phyloP scores from a whole-genome alignment of 2,329 filamentous ascomycete genomes.

The Trichoderma sp. region DNA sequence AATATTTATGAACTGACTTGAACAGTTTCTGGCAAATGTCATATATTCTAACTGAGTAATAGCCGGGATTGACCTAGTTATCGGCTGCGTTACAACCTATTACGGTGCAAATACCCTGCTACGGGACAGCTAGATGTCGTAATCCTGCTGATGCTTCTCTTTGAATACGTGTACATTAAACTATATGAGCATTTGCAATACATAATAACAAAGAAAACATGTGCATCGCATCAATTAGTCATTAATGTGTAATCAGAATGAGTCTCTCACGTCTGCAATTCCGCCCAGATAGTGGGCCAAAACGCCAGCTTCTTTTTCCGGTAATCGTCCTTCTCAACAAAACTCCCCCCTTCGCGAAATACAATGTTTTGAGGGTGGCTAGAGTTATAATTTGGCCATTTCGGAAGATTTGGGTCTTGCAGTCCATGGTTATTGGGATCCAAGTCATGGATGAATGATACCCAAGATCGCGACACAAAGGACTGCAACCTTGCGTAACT shows the following conservation, averaged over 20 bases:
- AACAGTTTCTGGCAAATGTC: too few relatives aligned
- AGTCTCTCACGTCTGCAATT: constrained; percentile 1
- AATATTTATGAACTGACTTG: neutral
- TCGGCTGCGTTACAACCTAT: neutral
- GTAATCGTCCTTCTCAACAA: constrained; percentile 8
- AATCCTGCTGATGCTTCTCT: neutral
- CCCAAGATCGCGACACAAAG: constrained; percentile 12
- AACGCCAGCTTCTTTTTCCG: constrained; percentile 2
- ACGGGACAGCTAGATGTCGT: neutral
- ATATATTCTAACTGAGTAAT: too few relatives aligned
- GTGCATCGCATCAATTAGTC: neutral
- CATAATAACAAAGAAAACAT: neutral
- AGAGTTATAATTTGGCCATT: constrained; percentile 4
- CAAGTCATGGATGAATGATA: constrained; percentile 6
- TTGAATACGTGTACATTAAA: neutral
- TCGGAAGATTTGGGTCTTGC: constrained; percentile 1
- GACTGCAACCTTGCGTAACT: neutral
- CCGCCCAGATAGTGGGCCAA: constrained; percentile 5
- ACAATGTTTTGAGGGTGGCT: constrained; percentile 6
- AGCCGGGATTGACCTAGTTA: too few relatives aligned
- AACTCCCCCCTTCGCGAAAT: constrained; percentile 8
- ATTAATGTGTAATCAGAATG: neutral
- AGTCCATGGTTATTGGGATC: constrained; percentile 2
- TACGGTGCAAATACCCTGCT: neutral
- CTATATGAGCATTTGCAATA: neutral